Conservation (phyloP, 805 yeast genomes). For the Metschnikowia koreensis region DNA sequence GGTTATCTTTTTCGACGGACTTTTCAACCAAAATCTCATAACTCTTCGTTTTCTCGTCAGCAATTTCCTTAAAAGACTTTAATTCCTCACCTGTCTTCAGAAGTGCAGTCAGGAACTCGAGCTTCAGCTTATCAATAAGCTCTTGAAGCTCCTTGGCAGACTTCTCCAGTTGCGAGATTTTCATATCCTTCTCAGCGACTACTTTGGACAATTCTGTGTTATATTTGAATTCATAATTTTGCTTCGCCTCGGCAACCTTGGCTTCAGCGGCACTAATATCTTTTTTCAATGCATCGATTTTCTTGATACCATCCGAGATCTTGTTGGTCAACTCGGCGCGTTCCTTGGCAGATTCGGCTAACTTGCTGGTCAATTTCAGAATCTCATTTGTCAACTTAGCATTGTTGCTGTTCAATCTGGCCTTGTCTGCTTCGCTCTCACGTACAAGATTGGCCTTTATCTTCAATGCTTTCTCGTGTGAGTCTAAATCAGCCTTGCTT, state of each 20-base stretch:
- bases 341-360: slow-evolving; percentile 3
- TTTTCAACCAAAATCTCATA: slow-evolving; percentile 5
- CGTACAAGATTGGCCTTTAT: neutral
- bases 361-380: neutral
- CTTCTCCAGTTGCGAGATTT: slow-evolving; percentile 1
- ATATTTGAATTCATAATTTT: slow-evolving; percentile 24
- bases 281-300: slow-evolving; percentile 5
- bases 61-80: slow-evolving; percentile 1
- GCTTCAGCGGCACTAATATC: slow-evolving; percentile 5
- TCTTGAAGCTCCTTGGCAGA: slow-evolving; percentile 1
- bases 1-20: slow-evolving; percentile 4
- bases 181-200: slow-evolving; percentile 23
- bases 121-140: slow-evolving; percentile 7
- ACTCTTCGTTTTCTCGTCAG: slow-evolving; percentile 4
- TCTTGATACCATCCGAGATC: slow-evolving; percentile 1
- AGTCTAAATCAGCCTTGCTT: neutral
- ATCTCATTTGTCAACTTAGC: slow-evolving; percentile 2
- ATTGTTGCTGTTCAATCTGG: slow-evolving; percentile 2
- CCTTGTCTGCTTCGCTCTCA: slow-evolving; percentile 2
- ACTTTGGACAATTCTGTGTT: slow-evolving; percentile 25
- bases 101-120: slow-evolving; percentile 5
- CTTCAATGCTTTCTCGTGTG: slow-evolving; percentile 1
- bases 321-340: neutral
- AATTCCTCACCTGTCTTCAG: slow-evolving; percentile 5
- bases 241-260: slow-evolving; percentile 10